A percentile compares a stretch with the other conserved stretches of the same genome.
phyloP scores from a whole-genome alignment of 2,329 filamentous ascomycete species.

The Tolypocladium sp. region DNA sequence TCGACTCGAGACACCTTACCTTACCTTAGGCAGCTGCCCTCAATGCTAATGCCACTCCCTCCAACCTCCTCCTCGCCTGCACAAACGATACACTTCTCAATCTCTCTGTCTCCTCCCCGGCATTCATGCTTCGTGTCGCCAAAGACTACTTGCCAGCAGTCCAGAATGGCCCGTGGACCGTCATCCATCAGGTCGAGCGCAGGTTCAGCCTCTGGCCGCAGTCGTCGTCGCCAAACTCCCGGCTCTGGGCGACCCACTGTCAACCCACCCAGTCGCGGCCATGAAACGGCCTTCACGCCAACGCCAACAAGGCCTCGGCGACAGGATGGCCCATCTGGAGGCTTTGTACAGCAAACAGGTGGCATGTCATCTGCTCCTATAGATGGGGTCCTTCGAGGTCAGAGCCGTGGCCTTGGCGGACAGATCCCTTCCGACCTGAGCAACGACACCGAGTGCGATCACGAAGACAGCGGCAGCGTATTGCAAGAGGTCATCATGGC shows the following conservation, averaged over 20 bases:
- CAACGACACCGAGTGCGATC: background rate
- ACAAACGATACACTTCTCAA: background rate
- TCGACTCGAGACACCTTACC: background rate
- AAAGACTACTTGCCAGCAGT: background rate
- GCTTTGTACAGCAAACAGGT: background rate
- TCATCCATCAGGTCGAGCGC: background rate
- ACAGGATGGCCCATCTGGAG: background rate
- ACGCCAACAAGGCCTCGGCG: background rate
- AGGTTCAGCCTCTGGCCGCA: background rate
- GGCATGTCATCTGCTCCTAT: background rate
- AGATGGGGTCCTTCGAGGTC: background rate
- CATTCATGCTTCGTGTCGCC: background rate
- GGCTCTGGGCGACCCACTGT: background rate
- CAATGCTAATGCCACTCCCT: background rate
- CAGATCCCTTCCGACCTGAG: background rate
- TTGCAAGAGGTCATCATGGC: conserved; percentile 64
- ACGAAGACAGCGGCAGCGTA: background rate
- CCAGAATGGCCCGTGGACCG: background rate
- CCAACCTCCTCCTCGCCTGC: background rate
- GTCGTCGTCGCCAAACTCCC: background rate
- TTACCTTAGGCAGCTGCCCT: background rate
- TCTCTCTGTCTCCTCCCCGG: background rate
- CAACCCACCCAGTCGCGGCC: background rate
- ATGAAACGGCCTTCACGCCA: background rate
- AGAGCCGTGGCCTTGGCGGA: background rate